Percentiles rank a stretch among this genome's conserved stretches.
Evolutionary conservation across 106 monocot genomes (phyloP).

Genomic region (Dendrobium chrysotoxum): DNA sequence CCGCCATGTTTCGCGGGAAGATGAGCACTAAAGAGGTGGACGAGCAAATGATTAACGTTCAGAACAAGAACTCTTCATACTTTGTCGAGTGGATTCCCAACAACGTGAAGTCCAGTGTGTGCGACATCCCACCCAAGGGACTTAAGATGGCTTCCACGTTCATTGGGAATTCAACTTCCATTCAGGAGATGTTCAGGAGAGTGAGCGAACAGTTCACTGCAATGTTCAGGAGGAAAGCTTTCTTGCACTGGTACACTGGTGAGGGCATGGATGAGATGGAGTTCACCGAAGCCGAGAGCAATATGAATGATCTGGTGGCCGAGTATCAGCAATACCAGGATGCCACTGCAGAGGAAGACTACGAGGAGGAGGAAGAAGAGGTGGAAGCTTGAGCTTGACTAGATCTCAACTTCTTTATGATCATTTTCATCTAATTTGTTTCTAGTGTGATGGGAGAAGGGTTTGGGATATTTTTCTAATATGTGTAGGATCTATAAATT

Average conservation of each 20-base stretch:
- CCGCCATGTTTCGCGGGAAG: constrained; percentile 79
- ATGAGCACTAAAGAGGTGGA: constrained; percentile 82
- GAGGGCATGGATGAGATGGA: constrained; percentile 22
- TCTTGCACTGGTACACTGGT: constrained; percentile 18
- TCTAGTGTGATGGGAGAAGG: no score
- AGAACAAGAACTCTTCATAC: constrained; percentile 86
- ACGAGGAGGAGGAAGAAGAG: neutral
- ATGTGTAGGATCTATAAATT: no score
- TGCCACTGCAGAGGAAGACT: constrained; percentile 10
- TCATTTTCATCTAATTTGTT: no score
- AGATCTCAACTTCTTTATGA: no score
- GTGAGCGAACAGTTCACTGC: constrained; percentile 16
- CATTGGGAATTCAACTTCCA: constrained; percentile 8
- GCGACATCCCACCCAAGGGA: constrained; percentile 40
- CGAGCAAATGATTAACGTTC: constrained; percentile 77
- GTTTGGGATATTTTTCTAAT: no score
- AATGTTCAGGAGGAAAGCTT: constrained; percentile 15
- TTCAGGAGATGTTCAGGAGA: constrained; percentile 18
- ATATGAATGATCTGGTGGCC: constrained; percentile 14
- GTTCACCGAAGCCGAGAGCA: constrained; percentile 19
- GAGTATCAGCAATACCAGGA: constrained; percentile 23
- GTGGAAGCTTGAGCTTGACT: neutral
- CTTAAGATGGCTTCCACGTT: constrained; percentile 14
- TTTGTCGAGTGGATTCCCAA: constrained; percentile 84
- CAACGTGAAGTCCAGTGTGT: constrained; percentile 77